Base-by-base conservation (phyloP, 257 asterid species). In the Nicotiana sylvestris region DNA sequence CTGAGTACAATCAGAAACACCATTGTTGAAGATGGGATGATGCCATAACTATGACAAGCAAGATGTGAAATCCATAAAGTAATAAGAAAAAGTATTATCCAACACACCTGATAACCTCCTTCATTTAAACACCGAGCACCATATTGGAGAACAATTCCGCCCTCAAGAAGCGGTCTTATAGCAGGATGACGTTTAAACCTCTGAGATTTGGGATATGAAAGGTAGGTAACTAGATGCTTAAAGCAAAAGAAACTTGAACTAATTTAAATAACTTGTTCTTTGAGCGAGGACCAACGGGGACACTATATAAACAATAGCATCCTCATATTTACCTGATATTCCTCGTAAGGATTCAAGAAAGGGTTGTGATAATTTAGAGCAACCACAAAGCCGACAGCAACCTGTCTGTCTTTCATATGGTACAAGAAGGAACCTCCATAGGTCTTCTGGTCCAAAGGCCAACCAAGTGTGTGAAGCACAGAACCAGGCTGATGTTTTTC, bases 111-210 rank as follows among this genome's bases (percentile, higher is more conserved):
- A 89, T 88, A 96, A 72, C 99, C 99, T 3, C 99, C 99, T 94
- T 96, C 99, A 80, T 94, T 96, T 79, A 96, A 89, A 70, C 95
- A 87, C 70, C 98, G 97, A 86, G 99, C 99, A 85, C 99, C 99
- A 85, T 94, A 94, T 85, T 96, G 97, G 27, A 96, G 95, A 81
- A 89, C 92, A 0, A 89, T 89, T 81, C 98, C 98, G 60, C 98
- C 97, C 86, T 93, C 94, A 77, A 96, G 97, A 84, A 96, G 88
- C 86, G 95, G 91, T 85, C 87, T 90, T 84, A 96, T 93, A 51
- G 95, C 92, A 77, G 97, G 97, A 86, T 96, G 99, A 84, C 88
- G 92, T 90, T 96, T 96, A 80, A 96, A 90, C 91, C 86, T 96
- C 99, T 96, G 96, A 81, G 65, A 57, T 51, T 74, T 13, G 2